Conservation (phyloP, 768 basidiomycete genomes). For the Dentipellis fragilis region DNA sequence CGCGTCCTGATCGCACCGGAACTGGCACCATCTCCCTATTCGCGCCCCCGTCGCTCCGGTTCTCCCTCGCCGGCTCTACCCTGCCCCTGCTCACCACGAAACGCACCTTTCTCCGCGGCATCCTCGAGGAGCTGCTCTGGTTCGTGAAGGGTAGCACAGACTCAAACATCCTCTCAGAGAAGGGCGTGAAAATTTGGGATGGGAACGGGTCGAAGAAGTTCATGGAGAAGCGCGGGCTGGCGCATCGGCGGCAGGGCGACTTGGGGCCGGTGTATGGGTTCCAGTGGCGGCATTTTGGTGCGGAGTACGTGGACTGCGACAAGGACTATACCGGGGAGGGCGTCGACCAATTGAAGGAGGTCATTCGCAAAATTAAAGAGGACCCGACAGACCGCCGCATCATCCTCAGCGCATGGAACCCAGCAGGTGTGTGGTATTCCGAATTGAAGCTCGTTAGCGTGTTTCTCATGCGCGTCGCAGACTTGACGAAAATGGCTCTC, state of each 20-base stretch:
- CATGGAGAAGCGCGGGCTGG: constrained; percentile 75
- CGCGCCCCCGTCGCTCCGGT: constrained; percentile 83
- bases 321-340: constrained; percentile 72
- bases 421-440: constrained; percentile 58
- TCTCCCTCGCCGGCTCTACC: constrained; percentile 66
- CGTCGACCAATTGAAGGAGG: constrained; percentile 86
- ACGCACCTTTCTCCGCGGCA: constrained; percentile 84
- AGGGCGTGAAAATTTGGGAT: constrained; percentile 96
- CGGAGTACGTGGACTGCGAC: constrained; percentile 67
- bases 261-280: constrained; percentile 96
- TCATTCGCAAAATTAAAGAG: constrained; percentile 85
- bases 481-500: constrained; percentile 89
- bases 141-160: constrained; percentile 84
- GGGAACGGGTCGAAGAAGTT: constrained; percentile 89
- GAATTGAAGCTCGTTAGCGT: background rate
- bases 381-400: constrained; percentile 92
- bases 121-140: constrained; percentile 92
- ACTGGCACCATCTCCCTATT: constrained; percentile 91
- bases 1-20: constrained; percentile 85
- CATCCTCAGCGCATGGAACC: constrained; percentile 96
- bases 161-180: constrained; percentile 58
- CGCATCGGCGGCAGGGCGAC: constrained; percentile 80
- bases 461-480: constrained; percentile 29
- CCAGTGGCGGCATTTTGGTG: constrained; percentile 94
- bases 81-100: constrained; percentile 94